These are phyloP conservation scores for Acacia confusa DNA, from an alignment of 306 rosid species.

Conservation along the genomic window DNA sequence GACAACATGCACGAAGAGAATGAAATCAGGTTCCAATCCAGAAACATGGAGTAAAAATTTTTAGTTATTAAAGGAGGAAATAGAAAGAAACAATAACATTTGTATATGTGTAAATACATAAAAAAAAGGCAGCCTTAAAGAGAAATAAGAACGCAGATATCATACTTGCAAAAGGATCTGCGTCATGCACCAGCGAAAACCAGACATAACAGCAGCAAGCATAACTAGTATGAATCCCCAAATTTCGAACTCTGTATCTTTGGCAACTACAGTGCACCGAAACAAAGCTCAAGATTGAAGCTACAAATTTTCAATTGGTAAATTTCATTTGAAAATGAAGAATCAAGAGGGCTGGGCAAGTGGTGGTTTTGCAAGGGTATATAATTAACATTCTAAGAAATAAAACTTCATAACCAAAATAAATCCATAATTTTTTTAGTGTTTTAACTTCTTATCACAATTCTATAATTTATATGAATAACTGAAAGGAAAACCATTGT, in stretches of 20 bases:
- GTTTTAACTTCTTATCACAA: slow-evolving; percentile 1
- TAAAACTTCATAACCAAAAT: slow-evolving; percentile 5
- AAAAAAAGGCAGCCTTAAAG: slow-evolving; percentile 2
- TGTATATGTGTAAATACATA: not conserved
- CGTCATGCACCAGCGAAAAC: slow-evolving; percentile 98
- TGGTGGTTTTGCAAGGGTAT: not conserved
- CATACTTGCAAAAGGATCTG: slow-evolving; percentile 94
- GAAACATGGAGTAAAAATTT: slow-evolving; percentile 38
- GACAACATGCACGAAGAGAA: slow-evolving; percentile 33
- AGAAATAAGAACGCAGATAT: slow-evolving; percentile 23
- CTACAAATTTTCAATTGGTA: not conserved
- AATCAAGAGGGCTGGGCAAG: slow-evolving; percentile 8
- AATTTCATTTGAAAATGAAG: slow-evolving; percentile 18
- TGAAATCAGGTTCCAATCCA: slow-evolving; percentile 49
- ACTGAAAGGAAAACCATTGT: not conserved
- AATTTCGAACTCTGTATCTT: slow-evolving; percentile 85
- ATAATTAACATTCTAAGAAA: not conserved
- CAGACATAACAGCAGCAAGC: slow-evolving; percentile 99
- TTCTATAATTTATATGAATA: not conserved
- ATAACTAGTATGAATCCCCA: slow-evolving; percentile 88
- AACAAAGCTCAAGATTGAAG: slow-evolving; percentile 18
- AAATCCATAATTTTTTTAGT: slow-evolving; percentile 8
- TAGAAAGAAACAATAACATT: slow-evolving; percentile 1
- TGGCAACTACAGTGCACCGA: slow-evolving; percentile 58
- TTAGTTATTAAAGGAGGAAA: slow-evolving; percentile 16